Evolutionary conservation across 495 filamentous ascomycete genomes (phyloP).

Genomic region (Arthonia radiata): DNA sequence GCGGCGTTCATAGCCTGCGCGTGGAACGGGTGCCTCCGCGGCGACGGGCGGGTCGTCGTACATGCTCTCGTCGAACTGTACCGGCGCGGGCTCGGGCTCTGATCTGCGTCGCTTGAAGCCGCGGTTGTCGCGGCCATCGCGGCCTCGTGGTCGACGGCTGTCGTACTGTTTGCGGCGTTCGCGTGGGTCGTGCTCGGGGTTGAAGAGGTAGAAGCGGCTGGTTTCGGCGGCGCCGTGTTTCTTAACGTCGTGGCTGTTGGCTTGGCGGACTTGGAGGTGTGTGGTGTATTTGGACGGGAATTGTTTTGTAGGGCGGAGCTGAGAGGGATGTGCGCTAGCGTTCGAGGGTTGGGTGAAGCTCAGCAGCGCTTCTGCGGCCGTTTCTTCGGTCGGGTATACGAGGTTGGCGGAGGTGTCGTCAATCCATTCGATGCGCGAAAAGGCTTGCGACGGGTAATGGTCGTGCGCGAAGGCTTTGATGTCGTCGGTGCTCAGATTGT

Average conservation of each 20-base stretch:
- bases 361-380: slow-evolving; percentile 46
- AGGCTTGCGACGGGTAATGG: slow-evolving; percentile 28
- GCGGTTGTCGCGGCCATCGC: slow-evolving; percentile 29
- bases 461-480: slow-evolving; percentile 44
- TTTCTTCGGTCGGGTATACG: slow-evolving; percentile 41
- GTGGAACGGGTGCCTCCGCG: slow-evolving; percentile 6
- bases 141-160: slow-evolving; percentile 20
- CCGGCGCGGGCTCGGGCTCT: slow-evolving; percentile 22
- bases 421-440: slow-evolving; percentile 67
- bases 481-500: slow-evolving; percentile 53
- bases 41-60: slow-evolving; percentile 43
- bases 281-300: slow-evolving; percentile 41
- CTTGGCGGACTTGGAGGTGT: slow-evolving; percentile 43
- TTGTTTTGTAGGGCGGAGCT: slow-evolving; percentile 35
- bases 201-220: slow-evolving; percentile 75
- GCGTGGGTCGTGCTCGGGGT: slow-evolving; percentile 68
- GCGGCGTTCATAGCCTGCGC: slow-evolving; percentile 10
- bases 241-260: slow-evolving; percentile 56
- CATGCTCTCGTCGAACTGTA: slow-evolving; percentile 42
- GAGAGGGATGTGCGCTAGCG: slow-evolving; percentile 11
- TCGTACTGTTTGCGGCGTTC: slow-evolving; percentile 29
- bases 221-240: slow-evolving; percentile 44
- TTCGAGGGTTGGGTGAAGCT: slow-evolving; percentile 26
- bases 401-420: slow-evolving; percentile 81
- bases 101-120: slow-evolving; percentile 20